These are phyloP conservation scores for Sporothrix mexicana DNA, from an alignment of 2,329 filamentous ascomycete species.

Conservation along the genomic window DNA sequence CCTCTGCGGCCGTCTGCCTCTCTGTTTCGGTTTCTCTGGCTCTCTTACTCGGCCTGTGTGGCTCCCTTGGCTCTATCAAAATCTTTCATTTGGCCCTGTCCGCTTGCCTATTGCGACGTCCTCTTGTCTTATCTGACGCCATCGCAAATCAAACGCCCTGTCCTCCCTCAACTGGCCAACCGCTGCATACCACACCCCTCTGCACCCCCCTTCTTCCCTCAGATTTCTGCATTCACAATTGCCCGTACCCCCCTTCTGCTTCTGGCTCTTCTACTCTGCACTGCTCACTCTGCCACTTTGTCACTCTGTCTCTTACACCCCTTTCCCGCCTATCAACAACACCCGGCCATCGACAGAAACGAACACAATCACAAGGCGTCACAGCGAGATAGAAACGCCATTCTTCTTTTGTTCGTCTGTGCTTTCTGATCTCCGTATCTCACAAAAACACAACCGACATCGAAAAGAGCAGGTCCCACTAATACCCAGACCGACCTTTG, in stretches of 20 bases:
- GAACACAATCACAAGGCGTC: neutral
- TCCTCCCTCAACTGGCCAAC: slow-evolving; percentile 15
- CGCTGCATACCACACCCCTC: slow-evolving; percentile 22
- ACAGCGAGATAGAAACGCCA: slow-evolving; percentile 1
- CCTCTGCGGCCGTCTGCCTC: neutral
- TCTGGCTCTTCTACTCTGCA: no score
- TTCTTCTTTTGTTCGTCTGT: neutral
- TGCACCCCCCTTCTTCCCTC: neutral
- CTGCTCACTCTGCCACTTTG: neutral
- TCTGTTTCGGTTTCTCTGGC: neutral
- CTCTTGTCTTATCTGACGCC: slow-evolving; percentile 37
- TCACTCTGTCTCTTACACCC: slow-evolving; percentile 23
- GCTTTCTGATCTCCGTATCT: slow-evolving; percentile 1
- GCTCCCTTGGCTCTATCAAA: no score
- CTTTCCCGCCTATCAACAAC: slow-evolving; percentile 14
- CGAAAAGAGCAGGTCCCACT: slow-evolving; percentile 24
- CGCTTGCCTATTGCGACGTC: slow-evolving; percentile 12
- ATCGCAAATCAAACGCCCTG: slow-evolving; percentile 32
- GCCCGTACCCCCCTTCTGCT: slow-evolving; percentile 5
- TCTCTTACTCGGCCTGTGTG: neutral
- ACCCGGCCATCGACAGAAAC: neutral
- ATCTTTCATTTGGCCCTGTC: slow-evolving; percentile 9
- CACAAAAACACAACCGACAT: neutral
- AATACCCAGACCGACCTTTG: slow-evolving; percentile 24
- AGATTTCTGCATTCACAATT: neutral